phyloP scores from a whole-genome alignment of 345 rosid species.

The Arabis alpina region DNA sequence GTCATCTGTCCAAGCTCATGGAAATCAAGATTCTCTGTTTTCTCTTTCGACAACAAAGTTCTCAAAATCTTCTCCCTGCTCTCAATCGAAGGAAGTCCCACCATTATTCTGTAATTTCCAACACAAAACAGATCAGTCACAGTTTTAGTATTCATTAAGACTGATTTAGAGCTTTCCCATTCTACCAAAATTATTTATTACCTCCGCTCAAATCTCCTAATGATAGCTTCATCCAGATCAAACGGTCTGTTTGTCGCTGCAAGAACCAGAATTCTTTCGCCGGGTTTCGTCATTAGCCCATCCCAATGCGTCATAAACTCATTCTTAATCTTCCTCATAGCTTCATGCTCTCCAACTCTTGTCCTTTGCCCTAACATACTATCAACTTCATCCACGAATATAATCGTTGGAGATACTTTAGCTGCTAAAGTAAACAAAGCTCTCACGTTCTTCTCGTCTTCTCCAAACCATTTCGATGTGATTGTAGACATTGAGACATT shows the following conservation, averaged over 20 bases:
- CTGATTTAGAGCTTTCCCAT: not conserved
- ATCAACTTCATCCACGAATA: constrained; percentile 97
- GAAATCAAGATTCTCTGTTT: constrained; percentile 71
- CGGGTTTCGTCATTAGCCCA: constrained; percentile 84
- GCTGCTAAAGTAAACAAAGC: constrained; percentile 93
- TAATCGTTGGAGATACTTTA: constrained; percentile 95
- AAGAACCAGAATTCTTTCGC: constrained; percentile 91
- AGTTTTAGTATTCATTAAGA: not conserved
- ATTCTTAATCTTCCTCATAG: constrained; percentile 95
- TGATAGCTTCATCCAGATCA: constrained; percentile 99
- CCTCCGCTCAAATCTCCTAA: constrained; percentile 98
- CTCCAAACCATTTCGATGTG: constrained; percentile 99
- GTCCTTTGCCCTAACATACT: constrained; percentile 99
- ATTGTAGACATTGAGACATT: constrained; percentile 99
- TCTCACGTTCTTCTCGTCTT: constrained; percentile 96
- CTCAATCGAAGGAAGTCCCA: constrained; percentile 83
- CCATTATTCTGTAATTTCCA: constrained; percentile 77
- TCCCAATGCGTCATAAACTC: constrained; percentile 99
- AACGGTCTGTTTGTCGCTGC: constrained; percentile 99
- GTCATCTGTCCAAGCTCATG: constrained; percentile 89
- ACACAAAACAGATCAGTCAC: constrained; percentile 21
- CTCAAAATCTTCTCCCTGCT: constrained; percentile 86
- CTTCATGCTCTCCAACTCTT: constrained; percentile 96
- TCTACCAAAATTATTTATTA: constrained; percentile 27
- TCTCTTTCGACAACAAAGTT: constrained; percentile 85